Evolutionary conservation across 768 basidiomycete species (phyloP).

Genomic region (Sporobolomyces roseus): DNA sequence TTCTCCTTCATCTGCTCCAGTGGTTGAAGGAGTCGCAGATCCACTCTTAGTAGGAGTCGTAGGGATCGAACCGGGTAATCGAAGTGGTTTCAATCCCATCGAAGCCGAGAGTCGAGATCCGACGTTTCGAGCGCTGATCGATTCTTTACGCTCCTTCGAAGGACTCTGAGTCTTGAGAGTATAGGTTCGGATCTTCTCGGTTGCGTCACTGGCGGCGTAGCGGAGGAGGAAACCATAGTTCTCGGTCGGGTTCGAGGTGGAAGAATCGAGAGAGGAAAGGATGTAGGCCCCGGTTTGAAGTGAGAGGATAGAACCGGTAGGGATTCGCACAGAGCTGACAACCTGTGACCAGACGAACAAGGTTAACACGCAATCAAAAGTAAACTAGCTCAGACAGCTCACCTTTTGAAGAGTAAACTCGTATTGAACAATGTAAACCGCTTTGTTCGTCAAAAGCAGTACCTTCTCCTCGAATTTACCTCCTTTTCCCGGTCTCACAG

Average conservation of each 20-base stretch:
- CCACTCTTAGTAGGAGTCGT: not conserved
- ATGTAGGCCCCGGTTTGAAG: constrained; percentile 93
- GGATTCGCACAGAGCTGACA: constrained; percentile 80
- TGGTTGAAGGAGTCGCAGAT: not conserved
- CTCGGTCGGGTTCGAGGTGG: constrained; percentile 71
- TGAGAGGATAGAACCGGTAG: constrained; percentile 69
- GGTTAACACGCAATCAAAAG: too few species aligned
- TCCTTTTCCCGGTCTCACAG: constrained; percentile 43
- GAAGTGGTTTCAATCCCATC: constrained; percentile 19
- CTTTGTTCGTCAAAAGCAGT: constrained; percentile 56
- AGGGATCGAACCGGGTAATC: constrained; percentile 12
- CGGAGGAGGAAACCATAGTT: constrained; percentile 81
- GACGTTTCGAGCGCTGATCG: too few species aligned
- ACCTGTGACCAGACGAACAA: too few species aligned
- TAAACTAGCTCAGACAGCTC: too few species aligned
- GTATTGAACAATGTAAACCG: constrained; percentile 41
- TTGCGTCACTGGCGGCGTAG: constrained; percentile 70
- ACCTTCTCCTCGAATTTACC: constrained; percentile 83
- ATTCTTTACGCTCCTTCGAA: not conserved
- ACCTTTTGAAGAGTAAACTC: constrained; percentile 46
- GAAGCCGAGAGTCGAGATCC: constrained; percentile 2
- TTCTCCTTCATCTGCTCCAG: not conserved
- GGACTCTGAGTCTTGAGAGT: constrained; percentile 65
- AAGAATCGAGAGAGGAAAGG: constrained; percentile 84
- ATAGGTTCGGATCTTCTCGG: constrained; percentile 77